Conservation (phyloP, 768 basidiomycete genomes). For the Mycena vitilis region DNA sequence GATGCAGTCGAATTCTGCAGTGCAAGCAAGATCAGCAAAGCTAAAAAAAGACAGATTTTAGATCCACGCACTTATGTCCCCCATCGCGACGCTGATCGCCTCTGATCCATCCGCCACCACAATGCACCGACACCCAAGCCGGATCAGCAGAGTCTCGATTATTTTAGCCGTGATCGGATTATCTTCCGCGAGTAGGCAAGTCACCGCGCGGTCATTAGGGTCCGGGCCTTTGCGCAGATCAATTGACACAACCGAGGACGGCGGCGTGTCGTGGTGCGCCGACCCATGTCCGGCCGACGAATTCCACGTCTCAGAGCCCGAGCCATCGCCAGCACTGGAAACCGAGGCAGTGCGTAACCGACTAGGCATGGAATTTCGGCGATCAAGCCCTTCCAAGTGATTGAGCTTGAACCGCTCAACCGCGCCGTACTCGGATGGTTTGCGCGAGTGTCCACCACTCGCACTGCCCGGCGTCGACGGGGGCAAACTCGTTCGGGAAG, state of each 20-base stretch:
- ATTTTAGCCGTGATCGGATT: conserved; percentile 99
- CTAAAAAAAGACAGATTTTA: background rate
- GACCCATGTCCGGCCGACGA: conserved; percentile 64
- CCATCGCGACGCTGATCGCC: conserved; percentile 97
- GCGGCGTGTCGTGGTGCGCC: conserved; percentile 75
- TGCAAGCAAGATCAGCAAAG: conserved; percentile 37
- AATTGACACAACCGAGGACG: conserved; percentile 88
- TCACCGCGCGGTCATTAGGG: conserved; percentile 88
- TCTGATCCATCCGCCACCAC: conserved; percentile 97
- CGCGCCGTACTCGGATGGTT: conserved; percentile 90
- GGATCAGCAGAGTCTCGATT: conserved; percentile 91
- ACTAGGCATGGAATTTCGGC: conserved; percentile 88
- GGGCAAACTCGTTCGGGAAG: conserved; percentile 78
- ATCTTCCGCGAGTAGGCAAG: conserved; percentile 94
- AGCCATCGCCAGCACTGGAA: conserved; percentile 83
- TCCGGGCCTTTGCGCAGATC: conserved; percentile 83
- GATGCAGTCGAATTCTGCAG: conserved; percentile 92
- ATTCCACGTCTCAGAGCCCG: conserved; percentile 80
- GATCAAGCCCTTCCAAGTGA: conserved; percentile 76
- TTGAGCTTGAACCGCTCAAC: conserved; percentile 90
- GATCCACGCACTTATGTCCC: conserved; percentile 87
- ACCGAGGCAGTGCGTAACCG: conserved; percentile 88
- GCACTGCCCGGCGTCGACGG: conserved; percentile 78
- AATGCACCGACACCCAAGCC: conserved; percentile 94
- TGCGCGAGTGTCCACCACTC: conserved; percentile 73